Percentiles rank a stretch among this genome's conserved stretches.
Evolutionary conservation across 2,329 filamentous ascomycete species (phyloP).

Genomic region (Claviceps fusiformis): DNA sequence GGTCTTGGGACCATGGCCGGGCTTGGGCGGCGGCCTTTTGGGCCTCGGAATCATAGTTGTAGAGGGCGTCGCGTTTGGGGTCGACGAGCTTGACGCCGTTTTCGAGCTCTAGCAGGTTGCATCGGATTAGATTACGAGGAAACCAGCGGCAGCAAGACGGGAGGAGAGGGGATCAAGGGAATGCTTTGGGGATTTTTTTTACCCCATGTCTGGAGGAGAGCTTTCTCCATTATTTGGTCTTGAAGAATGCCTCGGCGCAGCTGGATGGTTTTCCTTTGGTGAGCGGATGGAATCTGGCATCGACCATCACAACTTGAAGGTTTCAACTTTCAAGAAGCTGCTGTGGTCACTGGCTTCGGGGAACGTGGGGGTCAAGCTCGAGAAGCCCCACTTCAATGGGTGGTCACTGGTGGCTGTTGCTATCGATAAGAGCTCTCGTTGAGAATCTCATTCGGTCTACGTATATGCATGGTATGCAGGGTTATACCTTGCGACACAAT

Average conservation of each 20-base stretch:
- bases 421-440: background rate
- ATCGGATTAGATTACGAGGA: background rate
- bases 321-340: background rate
- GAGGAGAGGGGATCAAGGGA: too few relatives aligned
- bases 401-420: background rate
- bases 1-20: conserved; percentile 65
- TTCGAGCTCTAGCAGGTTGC: conserved; percentile 60
- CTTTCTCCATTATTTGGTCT: background rate
- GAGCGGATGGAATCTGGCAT: background rate
- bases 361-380: too few relatives aligned
- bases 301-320: too few relatives aligned
- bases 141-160: too few relatives aligned
- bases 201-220: background rate
- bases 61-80: conserved; percentile 77
- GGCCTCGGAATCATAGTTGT: conserved; percentile 58
- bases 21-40: conserved; percentile 52
- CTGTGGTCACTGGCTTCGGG: background rate
- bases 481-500: too few relatives aligned
- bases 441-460: too few relatives aligned
- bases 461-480: too few relatives aligned
- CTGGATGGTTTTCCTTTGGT: background rate
- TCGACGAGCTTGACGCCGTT: conserved; percentile 78
- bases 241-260: background rate
- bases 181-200: background rate
- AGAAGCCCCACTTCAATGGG: background rate